phyloP scores from a whole-genome alignment of 2,329 filamentous ascomycete genomes.

The Aspergillus spinulosporus region DNA sequence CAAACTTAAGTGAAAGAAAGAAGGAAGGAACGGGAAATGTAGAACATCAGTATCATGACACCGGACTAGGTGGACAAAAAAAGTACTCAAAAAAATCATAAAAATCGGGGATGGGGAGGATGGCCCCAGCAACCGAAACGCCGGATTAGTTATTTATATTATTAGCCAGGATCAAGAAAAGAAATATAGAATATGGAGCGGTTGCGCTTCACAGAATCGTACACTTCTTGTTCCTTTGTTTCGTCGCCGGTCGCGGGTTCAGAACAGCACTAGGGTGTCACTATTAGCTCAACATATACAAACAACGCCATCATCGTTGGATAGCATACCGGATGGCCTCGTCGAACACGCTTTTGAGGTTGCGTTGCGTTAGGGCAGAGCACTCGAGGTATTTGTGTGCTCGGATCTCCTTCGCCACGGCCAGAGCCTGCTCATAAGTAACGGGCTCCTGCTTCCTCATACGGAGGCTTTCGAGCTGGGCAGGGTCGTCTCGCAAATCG shows the following conservation, averaged over 20 bases:
- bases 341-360: slow-evolving; percentile 97
- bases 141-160: slow-evolving; percentile 43
- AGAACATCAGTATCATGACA: slow-evolving; percentile 25
- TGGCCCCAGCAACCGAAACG: slow-evolving; percentile 33
- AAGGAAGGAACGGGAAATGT: slow-evolving; percentile 8
- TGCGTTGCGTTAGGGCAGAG: slow-evolving; percentile 92
- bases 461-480: slow-evolving; percentile 76
- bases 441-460: slow-evolving; percentile 97
- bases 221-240: slow-evolving; percentile 50
- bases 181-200: slow-evolving; percentile 5
- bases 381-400: slow-evolving; percentile 98
- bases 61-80: slow-evolving; percentile 15
- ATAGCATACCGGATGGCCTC: slow-evolving; percentile 86
- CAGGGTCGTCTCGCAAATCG: slow-evolving; percentile 85
- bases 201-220: slow-evolving; percentile 42
- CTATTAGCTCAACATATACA: background rate
- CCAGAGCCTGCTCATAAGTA: slow-evolving; percentile 85
- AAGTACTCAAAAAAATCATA: slow-evolving; percentile 22
- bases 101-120: slow-evolving; percentile 26
- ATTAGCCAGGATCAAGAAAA: slow-evolving; percentile 28
- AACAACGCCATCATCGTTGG: background rate
- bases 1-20: background rate
- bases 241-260: slow-evolving; percentile 48
- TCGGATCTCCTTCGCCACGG: slow-evolving; percentile 88
- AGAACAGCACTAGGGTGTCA: slow-evolving; percentile 44